These are phyloP conservation scores for Biancaea sappan DNA, from an alignment of 306 rosid genomes.

Conservation along the genomic window DNA sequence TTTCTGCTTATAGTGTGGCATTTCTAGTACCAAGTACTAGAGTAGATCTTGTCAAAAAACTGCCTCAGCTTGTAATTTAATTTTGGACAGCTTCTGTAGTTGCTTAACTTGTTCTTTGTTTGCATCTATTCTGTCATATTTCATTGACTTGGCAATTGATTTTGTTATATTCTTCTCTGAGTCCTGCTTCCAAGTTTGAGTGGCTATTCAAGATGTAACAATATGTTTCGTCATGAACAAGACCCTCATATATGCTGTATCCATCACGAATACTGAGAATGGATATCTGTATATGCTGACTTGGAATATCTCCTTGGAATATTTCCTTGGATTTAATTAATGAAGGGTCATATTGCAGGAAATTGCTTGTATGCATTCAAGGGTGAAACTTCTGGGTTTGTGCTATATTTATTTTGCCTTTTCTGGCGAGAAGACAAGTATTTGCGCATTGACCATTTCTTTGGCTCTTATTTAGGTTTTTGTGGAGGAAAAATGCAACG, in stretches of 20 bases:
- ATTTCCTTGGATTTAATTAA: conserved; percentile 1
- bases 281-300: background rate
- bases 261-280: conserved; percentile 13
- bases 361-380: background rate
- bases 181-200: conserved; percentile 1
- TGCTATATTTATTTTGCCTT: conserved; percentile 1
- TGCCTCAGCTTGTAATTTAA: conserved; percentile 6
- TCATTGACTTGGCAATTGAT: conserved; percentile 4
- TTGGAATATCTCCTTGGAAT: conserved; percentile 1
- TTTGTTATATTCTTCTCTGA: conserved; percentile 24
- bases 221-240: background rate
- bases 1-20: background rate
- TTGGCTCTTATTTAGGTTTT: conserved; percentile 57
- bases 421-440: background rate
- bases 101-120: background rate
- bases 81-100: background rate
- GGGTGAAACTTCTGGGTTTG: background rate
- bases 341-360: background rate
- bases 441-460: conserved; percentile 11
- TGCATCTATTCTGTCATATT: background rate
- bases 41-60: conserved; percentile 28
- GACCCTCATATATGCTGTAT: conserved; percentile 3
- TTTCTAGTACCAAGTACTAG: conserved; percentile 9
- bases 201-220: conserved; percentile 13
- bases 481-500: conserved; percentile 96